These are phyloP conservation scores for Plasmodium sp. DNA, from an alignment of 169 alveolate species.

Conservation along the genomic window DNA sequence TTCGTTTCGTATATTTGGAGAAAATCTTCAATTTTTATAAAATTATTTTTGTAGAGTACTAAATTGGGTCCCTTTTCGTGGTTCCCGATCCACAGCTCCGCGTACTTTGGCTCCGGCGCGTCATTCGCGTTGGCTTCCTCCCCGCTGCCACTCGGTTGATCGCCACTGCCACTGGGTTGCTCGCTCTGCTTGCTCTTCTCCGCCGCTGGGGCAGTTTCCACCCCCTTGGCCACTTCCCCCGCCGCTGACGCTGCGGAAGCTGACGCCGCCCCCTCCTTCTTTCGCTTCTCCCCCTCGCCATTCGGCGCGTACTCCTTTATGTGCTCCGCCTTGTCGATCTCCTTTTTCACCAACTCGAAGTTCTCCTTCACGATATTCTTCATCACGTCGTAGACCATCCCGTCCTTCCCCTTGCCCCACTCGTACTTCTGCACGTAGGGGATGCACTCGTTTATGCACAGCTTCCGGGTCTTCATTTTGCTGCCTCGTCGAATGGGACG, in stretches of 20 bases:
- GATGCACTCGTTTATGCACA: constrained; percentile 58
- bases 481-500: background rate
- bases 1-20: constrained; percentile 27
- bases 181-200: background rate
- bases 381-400: constrained; percentile 56
- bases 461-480: constrained; percentile 31
- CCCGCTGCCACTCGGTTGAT: background rate
- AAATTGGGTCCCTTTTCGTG: constrained; percentile 80
- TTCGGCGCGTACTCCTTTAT: constrained; percentile 14
- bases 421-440: constrained; percentile 63
- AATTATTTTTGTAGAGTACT: constrained; percentile 43
- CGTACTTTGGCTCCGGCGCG: constrained; percentile 42
- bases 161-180: background rate
- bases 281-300: background rate
- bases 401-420: constrained; percentile 64
- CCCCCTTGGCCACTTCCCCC: background rate
- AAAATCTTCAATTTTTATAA: constrained; percentile 34
- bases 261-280: background rate
- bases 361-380: constrained; percentile 37
- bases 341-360: constrained; percentile 39
- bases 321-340: constrained; percentile 4
- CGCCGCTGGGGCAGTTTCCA: background rate
- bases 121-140: background rate
- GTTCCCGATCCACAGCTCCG: constrained; percentile 85
- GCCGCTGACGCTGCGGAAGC: background rate